Percentiles rank a stretch among this genome's conserved stretches.
phyloP scores from a whole-genome alignment of 2,329 filamentous ascomycete species.

The Pezicula radicicola region DNA sequence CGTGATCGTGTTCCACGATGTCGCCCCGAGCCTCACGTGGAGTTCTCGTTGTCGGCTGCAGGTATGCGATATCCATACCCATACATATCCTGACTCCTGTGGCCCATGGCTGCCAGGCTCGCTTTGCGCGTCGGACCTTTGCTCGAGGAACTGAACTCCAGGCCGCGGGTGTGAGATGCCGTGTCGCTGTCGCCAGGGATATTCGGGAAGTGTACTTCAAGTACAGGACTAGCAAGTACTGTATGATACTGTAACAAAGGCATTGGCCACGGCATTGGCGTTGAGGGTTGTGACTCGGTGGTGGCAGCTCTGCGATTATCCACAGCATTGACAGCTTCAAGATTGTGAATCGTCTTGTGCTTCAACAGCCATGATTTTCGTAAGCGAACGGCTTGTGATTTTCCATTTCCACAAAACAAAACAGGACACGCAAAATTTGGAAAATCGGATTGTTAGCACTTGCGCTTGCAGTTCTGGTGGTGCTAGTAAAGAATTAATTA shows the following conservation, averaged over 20 bases:
- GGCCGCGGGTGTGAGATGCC: no score
- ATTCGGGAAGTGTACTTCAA: no score
- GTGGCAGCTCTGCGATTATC: neutral
- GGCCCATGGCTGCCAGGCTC: neutral
- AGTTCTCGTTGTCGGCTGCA: neutral
- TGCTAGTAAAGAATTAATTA: no score
- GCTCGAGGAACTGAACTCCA: neutral
- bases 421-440: no score
- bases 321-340: neutral
- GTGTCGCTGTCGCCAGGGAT: no score
- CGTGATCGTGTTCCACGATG: neutral
- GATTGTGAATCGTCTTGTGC: neutral
- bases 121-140: neutral
- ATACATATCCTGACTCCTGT: neutral
- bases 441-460: no score
- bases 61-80: neutral
- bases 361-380: neutral
- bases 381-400: neutral
- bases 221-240: no score
- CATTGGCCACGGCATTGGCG: neutral
- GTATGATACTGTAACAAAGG: neutral
- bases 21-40: neutral
- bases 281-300: neutral
- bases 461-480: no score
- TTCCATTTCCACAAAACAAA: no score